Evolutionary conservation across 1,284 basidiomycete species (phyloP).

Genomic region (Marasmius tenuissimus): DNA sequence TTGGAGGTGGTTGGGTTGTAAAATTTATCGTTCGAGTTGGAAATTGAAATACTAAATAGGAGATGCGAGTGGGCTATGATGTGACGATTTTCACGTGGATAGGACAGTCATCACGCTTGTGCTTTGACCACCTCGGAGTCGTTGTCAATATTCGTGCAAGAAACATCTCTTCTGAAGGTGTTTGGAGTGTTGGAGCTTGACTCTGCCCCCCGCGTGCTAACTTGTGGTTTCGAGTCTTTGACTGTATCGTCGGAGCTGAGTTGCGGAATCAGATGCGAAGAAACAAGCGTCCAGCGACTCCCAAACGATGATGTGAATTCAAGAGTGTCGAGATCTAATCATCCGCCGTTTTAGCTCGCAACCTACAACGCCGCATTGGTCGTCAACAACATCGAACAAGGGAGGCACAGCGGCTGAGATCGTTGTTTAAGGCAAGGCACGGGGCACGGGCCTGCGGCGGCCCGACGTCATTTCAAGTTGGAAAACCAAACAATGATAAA

Average conservation of each 20-base stretch:
- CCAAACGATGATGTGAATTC: too few species aligned
- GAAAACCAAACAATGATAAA: neutral
- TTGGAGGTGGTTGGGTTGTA: neutral
- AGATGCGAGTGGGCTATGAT: too few species aligned
- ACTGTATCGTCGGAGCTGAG: neutral
- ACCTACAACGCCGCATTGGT: too few species aligned
- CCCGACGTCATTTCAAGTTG: neutral
- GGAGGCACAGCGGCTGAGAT: too few species aligned
- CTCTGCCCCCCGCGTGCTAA: neutral
- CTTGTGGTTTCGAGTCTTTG: neutral
- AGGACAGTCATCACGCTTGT: too few species aligned
- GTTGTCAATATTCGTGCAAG: neutral
- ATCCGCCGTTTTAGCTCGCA: too few species aligned
- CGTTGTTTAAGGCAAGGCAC: neutral
- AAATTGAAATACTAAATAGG: too few species aligned
- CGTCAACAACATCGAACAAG: too few species aligned
- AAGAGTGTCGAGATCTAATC: too few species aligned
- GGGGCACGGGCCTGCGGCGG: neutral
- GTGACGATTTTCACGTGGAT: too few species aligned
- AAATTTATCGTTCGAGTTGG: neutral
- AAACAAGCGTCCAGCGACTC: too few species aligned
- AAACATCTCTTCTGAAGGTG: neutral
- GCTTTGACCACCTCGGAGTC: neutral
- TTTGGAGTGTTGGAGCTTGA: neutral
- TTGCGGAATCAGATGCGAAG: neutral